Base-by-base conservation (phyloP, 2,329 filamentous ascomycete genomes). In the Calonectria naviculata region DNA sequence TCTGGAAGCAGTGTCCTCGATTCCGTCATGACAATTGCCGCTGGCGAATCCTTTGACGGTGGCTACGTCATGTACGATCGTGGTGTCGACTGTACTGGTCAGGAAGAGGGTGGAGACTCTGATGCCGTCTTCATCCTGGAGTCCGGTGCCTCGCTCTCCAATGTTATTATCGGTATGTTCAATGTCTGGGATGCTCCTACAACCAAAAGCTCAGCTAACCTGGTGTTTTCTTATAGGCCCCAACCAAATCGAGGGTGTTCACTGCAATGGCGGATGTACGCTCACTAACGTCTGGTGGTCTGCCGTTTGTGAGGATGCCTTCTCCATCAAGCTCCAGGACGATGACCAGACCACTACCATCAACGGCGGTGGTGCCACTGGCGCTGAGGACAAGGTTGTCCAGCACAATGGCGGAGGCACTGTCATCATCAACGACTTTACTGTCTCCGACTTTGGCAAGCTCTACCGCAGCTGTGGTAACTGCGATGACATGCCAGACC, bases 201-300 rank as follows among this genome's bases (percentile, higher is more conserved):
- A 12, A 6, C n/a, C 42, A 26, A 24, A 13, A 3, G 10, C 28
- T 12, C 24, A 12, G 6, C 60, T 71, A 17, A 68, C 49, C 19
- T 28, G 5, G 26, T 60, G 10, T 24, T 46, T 61, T 21, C 15
- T 24, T 7, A 0, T 12, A 76, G 75, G 76, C 12, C 78, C 80
- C 47, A 80, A 85, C 76, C 85, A 86, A 70, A 79, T 80, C 21
- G 85, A 87, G 73, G 85, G 86, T 44, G 81, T 87, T 10, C 85
- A 87, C 79, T 87, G 85, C 71, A 78, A 82, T 41, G 85, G 85
- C 13, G 71, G 80, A 2, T 87, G 85, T 76, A 85, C 80, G 0
- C 70, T 87, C 4, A 81, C 83, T 74, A 85, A 84, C 29, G 86
- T 88, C 58, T 87, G 85, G 83, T 89, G 86, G 74, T 83, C 84